Conservation (phyloP, 1,139 yeast genomes). For the Hyphopichia buzzinii region DNA sequence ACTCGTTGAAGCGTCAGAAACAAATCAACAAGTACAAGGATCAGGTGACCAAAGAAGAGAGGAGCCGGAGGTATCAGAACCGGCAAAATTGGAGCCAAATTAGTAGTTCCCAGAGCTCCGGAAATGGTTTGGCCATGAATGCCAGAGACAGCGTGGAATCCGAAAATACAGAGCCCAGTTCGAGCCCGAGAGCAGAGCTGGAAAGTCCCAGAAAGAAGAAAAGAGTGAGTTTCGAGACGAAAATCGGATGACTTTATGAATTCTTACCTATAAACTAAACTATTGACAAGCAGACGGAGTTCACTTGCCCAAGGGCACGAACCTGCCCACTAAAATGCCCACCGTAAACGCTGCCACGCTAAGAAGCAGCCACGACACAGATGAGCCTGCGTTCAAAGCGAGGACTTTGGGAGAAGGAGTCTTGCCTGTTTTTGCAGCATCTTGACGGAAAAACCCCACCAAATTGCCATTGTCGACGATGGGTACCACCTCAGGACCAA, state of each 20-base stretch:
- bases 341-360: not conserved
- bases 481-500: not conserved
- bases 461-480: not conserved
- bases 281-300: no score
- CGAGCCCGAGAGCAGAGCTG: slow-evolving; percentile 13
- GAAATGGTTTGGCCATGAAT: no score
- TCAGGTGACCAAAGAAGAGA: slow-evolving; percentile 19
- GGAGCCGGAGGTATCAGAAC: slow-evolving; percentile 21
- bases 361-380: not conserved
- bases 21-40: slow-evolving; percentile 29
- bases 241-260: slow-evolving; percentile 5
- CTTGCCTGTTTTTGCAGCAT: no score
- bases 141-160: no score
- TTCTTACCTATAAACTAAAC: no score
- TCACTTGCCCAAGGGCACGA: no score
- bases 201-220: slow-evolving; percentile 18
- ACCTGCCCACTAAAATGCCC: not conserved
- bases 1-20: slow-evolving; percentile 23
- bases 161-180: slow-evolving; percentile 11
- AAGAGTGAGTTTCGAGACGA: slow-evolving; percentile 19
- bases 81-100: slow-evolving; percentile 1
- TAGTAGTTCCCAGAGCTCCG: no score
- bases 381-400: no score
- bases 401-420: no score
- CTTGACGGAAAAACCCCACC: not conserved